phyloP scores from a whole-genome alignment of 495 filamentous ascomycete species.

The Trichoderma orchidacearum region DNA sequence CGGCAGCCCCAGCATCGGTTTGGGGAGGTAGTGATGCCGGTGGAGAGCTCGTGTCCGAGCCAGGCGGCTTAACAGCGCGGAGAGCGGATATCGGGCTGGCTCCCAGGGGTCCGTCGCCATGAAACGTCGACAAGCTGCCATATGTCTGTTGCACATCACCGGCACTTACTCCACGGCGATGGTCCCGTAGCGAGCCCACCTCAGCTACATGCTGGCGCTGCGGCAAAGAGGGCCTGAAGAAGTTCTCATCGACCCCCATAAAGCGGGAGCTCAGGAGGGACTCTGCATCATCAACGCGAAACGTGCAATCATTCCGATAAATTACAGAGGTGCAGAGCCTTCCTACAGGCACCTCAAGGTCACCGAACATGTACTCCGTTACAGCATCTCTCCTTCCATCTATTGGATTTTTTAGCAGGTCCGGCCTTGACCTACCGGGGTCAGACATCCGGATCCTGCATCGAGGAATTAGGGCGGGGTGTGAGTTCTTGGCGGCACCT shows the following conservation, averaged over 20 bases:
- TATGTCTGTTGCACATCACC: conserved; percentile 70
- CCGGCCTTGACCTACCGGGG: conserved; percentile 33
- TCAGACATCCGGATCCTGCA: conserved; percentile 61
- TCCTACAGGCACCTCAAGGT: conserved; percentile 74
- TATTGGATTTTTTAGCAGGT: conserved; percentile 60
- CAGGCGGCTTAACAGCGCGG: conserved; percentile 45
- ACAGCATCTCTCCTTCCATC: conserved; percentile 50
- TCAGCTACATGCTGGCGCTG: conserved; percentile 32
- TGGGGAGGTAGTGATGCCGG: conserved; percentile 46
- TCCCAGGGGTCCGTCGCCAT: conserved; percentile 60
- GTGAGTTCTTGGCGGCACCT: conserved; percentile 49
- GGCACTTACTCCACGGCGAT: conserved; percentile 28
- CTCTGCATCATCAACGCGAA: conserved; percentile 84
- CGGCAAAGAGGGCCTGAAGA: conserved; percentile 61
- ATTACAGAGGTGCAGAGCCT: conserved; percentile 66
- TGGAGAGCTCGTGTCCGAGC: conserved; percentile 48
- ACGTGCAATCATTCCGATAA: conserved; percentile 79
- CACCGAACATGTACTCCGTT: conserved; percentile 64
- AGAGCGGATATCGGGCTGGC: conserved; percentile 83
- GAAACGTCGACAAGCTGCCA: conserved; percentile 86
- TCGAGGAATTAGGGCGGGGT: conserved; percentile 54
- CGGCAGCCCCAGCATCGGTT: conserved; percentile 12
- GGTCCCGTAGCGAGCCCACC: conserved; percentile 61
- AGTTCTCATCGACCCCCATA: conserved; percentile 80
- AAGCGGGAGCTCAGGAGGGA: conserved; percentile 79